Evolutionary conservation across 2,329 filamentous ascomycete genomes (phyloP), one percentile per base, ranked within the genome.

Genomic region (Paramyrothecium sp.): DNA sequence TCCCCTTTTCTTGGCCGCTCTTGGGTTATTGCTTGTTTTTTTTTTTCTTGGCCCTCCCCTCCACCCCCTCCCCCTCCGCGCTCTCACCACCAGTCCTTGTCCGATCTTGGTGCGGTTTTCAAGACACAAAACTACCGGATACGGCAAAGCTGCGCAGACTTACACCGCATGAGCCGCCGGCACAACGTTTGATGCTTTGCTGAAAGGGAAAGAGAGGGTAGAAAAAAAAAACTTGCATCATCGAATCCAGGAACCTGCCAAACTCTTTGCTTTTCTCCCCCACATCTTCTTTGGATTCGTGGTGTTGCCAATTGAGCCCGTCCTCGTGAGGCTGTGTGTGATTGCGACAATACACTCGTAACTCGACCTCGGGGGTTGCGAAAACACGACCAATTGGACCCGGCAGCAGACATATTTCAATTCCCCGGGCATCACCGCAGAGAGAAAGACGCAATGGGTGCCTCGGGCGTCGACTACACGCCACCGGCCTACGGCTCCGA

Each of bases 401-500:
- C 33, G 13, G n/a, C n/a, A n/a, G n/a, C n/a, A n/a, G n/a, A n/a
- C n/a, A n/a, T n/a, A 52, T 47, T 48, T n/a, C 33, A n/a, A 16
- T 21, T 26, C 49, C 13, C 38, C n/a, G 13, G n/a, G 33, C 33
- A 38, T 38, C 38, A 19, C 13, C 13, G 13, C n/a, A 3, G 7
- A 16, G 38, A 16, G 13, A 44, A 16, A 4, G 13, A 44, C n/a
- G 17, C 48, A 23, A 65, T 66, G 66, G 59, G 65, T 58, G 60
- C 67, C 11, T 60, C 52, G 22, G 61, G 61, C 61, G 59, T 65
- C 55, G 58, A 63, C 46, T 60, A 54, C 16, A 54, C 49, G n/a
- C 62, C 60, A 5, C 64, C 69, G 34, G 60, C 53, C 46, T 70
- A 68, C 56, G 50, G 60, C 46, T 58, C 63, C 17, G 62, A 66